These are phyloP conservation scores for Podaxis mareebaensis DNA, from an alignment of 768 basidiomycete species.

Conservation along the genomic window DNA sequence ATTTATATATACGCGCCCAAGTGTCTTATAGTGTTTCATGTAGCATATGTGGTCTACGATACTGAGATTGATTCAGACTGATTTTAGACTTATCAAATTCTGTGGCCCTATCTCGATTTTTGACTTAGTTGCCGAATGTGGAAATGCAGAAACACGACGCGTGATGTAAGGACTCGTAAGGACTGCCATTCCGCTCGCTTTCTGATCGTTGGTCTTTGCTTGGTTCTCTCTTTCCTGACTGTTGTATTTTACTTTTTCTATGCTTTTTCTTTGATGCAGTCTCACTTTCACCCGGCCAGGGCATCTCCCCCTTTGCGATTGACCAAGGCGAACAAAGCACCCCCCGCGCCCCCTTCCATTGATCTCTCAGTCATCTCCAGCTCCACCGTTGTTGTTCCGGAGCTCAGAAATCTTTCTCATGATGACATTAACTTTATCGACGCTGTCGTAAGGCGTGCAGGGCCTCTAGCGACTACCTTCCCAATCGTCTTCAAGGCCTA, in stretches of 20 bases:
- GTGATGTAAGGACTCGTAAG: neutral
- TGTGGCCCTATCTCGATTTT: neutral
- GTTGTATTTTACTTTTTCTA: conserved; percentile 3
- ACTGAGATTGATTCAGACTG: neutral
- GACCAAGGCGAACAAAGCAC: conserved; percentile 21
- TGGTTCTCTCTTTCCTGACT: neutral
- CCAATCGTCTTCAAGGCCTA: conserved; percentile 84
- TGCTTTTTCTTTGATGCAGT: conserved; percentile 31
- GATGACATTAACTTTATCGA: conserved; percentile 74
- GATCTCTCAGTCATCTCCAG: conserved; percentile 32
- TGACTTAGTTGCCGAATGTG: neutral
- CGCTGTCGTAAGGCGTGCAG: conserved; percentile 69
- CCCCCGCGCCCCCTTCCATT: conserved; percentile 13
- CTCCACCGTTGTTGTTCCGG: conserved; percentile 44
- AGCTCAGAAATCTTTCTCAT: conserved; percentile 50
- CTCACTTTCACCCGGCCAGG: conserved; percentile 45
- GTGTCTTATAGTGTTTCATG: neutral
- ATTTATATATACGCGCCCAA: neutral
- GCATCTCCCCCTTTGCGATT: conserved; percentile 47
- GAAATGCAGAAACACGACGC: neutral
- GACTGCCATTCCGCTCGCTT: neutral
- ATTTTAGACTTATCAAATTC: neutral
- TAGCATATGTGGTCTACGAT: neutral
- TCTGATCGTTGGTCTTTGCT: neutral
- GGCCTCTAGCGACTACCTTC: conserved; percentile 71